phyloP scores from a whole-genome alignment of 495 filamentous ascomycete species.

The Podospora conica region DNA sequence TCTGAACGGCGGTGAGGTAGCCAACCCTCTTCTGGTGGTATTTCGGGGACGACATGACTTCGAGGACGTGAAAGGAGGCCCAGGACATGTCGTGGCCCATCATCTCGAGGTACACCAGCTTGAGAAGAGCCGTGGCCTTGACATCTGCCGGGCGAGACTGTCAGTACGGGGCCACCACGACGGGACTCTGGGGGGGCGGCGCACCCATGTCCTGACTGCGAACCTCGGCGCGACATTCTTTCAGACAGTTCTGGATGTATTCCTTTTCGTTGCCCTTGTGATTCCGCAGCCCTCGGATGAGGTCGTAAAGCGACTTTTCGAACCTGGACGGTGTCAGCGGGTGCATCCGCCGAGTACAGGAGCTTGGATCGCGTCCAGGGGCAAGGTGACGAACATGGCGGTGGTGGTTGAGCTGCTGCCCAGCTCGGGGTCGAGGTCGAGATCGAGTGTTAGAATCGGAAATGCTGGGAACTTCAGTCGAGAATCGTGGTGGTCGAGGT shows the following conservation, averaged over 20 bases:
- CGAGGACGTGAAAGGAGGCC: constrained; percentile 95
- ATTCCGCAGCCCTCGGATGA: constrained; percentile 88
- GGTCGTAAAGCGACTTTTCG: constrained; percentile 97
- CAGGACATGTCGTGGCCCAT: constrained; percentile 99
- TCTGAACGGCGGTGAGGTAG: constrained; percentile 94
- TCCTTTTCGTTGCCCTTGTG: constrained; percentile 91
- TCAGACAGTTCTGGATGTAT: constrained; percentile 83
- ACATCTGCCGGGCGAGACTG: constrained; percentile 55
- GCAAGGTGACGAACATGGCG: constrained; percentile 1
- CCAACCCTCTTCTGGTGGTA: constrained; percentile 92
- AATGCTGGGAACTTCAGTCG: constrained; percentile 1
- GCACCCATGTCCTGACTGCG: constrained; percentile 85
- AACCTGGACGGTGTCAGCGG: constrained; percentile 58
- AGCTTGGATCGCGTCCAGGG: neutral
- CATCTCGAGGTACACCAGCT: constrained; percentile 97
- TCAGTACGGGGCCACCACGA: constrained; percentile 16
- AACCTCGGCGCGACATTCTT: constrained; percentile 91
- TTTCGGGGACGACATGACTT: constrained; percentile 95
- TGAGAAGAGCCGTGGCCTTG: constrained; percentile 91
- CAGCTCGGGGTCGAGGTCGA: neutral
- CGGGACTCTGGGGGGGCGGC: constrained; percentile 9
- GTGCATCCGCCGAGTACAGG: neutral
- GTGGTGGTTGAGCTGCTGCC: neutral
- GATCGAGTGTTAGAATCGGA: neutral
- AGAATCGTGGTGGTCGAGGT: neutral